Evolutionary conservation across 2,329 filamentous ascomycete species (phyloP).

Genomic region (Plectosphaerella cucumerina): DNA sequence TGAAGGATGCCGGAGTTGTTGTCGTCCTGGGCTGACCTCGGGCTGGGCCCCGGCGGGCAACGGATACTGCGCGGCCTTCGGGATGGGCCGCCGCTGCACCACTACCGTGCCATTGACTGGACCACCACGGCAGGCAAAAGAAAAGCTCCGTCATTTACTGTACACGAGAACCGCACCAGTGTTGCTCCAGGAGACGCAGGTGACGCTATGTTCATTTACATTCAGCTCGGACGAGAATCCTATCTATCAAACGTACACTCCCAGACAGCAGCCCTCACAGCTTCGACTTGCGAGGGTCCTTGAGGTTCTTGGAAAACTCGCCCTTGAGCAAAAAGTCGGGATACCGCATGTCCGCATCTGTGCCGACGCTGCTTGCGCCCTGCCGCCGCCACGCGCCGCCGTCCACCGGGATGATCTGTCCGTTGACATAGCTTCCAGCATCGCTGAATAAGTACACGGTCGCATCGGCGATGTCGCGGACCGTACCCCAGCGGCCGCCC

Average conservation of each 20-base stretch:
- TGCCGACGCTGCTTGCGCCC: slow-evolving; percentile 39
- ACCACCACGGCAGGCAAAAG: too few relatives aligned
- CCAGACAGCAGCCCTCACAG: slow-evolving; percentile 20
- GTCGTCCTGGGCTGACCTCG: too few relatives aligned
- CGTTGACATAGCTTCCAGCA: slow-evolving; percentile 81
- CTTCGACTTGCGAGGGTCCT: slow-evolving; percentile 34
- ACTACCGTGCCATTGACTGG: too few relatives aligned
- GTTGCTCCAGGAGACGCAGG: too few relatives aligned
- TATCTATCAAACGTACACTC: not conserved
- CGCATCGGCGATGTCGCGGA: slow-evolving; percentile 88
- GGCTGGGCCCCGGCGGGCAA: too few relatives aligned
- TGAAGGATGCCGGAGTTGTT: too few relatives aligned
- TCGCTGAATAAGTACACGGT: slow-evolving; percentile 88
- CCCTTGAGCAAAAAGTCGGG: slow-evolving; percentile 42
- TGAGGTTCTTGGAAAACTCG: slow-evolving; percentile 27
- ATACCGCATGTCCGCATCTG: slow-evolving; percentile 45
- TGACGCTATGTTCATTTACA: too few relatives aligned
- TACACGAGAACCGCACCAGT: too few relatives aligned
- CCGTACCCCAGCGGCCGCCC: slow-evolving; percentile 68
- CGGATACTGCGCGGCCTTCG: too few relatives aligned
- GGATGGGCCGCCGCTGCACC: too few relatives aligned
- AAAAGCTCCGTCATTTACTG: too few relatives aligned
- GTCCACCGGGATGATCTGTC: slow-evolving; percentile 73
- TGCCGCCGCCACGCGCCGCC: slow-evolving; percentile 55
- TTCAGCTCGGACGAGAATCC: not conserved